A percentile compares a stretch with the other conserved stretches of the same genome.
These are phyloP conservation scores for Emmonsia crescens DNA, from an alignment of 2,329 filamentous ascomycete species.

Conservation along the genomic window DNA sequence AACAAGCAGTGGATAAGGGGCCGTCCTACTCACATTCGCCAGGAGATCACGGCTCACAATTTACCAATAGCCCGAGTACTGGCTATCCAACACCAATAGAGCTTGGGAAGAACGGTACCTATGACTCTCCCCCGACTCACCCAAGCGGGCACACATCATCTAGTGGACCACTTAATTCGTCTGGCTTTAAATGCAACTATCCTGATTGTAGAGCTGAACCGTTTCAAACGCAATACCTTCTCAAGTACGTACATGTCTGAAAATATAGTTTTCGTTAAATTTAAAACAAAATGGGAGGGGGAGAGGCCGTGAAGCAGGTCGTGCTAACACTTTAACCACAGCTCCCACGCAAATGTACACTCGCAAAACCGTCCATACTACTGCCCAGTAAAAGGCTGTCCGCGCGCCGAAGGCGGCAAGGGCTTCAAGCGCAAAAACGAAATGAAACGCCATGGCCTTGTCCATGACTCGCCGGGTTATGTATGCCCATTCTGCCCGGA, in stretches of 20 bases:
- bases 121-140: slow-evolving; percentile 3
- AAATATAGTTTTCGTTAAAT: neutral
- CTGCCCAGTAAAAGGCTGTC: slow-evolving; percentile 48
- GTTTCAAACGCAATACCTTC: slow-evolving; percentile 55
- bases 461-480: slow-evolving; percentile 90
- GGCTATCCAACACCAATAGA: slow-evolving; percentile 34
- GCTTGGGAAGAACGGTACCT: slow-evolving; percentile 9
- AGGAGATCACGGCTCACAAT: slow-evolving; percentile 17
- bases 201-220: slow-evolving; percentile 47
- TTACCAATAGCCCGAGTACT: slow-evolving; percentile 25
- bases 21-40: slow-evolving; percentile 20
- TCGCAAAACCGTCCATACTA: slow-evolving; percentile 53
- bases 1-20: slow-evolving; percentile 19
- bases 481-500: slow-evolving; percentile 94
- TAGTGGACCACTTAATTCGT: slow-evolving; percentile 20
- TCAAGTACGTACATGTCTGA: slow-evolving; percentile 42
- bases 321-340: slow-evolving; percentile 14
- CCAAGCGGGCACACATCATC: slow-evolving; percentile 1
- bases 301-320: neutral
- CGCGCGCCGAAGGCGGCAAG: slow-evolving; percentile 50
- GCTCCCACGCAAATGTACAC: slow-evolving; percentile 50
- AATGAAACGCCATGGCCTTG: slow-evolving; percentile 68
- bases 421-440: slow-evolving; percentile 61
- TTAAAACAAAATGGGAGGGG: neutral
- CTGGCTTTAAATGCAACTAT: slow-evolving; percentile 43